These are phyloP conservation scores for Calocybe indica DNA, from an alignment of 768 basidiomycete genomes.

Conservation along the genomic window DNA sequence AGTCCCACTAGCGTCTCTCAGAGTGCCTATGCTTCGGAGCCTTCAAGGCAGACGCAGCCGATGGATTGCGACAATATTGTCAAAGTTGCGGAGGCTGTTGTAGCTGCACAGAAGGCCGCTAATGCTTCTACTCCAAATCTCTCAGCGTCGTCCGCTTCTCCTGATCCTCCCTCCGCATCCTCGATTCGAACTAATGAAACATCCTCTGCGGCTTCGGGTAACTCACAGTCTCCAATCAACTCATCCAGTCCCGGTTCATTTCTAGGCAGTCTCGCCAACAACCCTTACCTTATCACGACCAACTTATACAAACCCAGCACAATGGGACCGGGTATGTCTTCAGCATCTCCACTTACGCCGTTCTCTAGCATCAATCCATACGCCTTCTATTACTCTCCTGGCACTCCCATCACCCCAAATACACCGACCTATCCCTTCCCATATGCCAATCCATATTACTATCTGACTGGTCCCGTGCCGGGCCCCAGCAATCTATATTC, in stretches of 20 bases:
- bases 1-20: too few species aligned
- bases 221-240: background rate
- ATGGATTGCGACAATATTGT: conserved; percentile 25
- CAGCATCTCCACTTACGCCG: background rate
- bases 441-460: conserved; percentile 39
- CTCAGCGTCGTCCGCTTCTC: conserved; percentile 5
- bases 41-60: conserved; percentile 12
- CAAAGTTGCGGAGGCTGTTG: conserved; percentile 30
- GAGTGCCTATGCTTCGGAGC: background rate
- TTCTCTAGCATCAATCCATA: conserved; percentile 32
- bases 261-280: conserved; percentile 14
- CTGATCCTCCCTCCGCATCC: background rate
- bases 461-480: conserved; percentile 31
- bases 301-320: conserved; percentile 13
- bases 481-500: conserved; percentile 32
- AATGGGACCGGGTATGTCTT: conserved; percentile 4
- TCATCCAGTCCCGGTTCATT: background rate
- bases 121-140: conserved; percentile 7
- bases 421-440: conserved; percentile 26
- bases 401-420: conserved; percentile 31
- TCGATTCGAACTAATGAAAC: background rate
- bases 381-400: conserved; percentile 34
- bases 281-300: conserved; percentile 17
- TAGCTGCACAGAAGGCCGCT: conserved; percentile 24
- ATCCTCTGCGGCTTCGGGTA: background rate